Conservation (phyloP, 495 filamentous ascomycete genomes). For the Penicillium argentinense region DNA sequence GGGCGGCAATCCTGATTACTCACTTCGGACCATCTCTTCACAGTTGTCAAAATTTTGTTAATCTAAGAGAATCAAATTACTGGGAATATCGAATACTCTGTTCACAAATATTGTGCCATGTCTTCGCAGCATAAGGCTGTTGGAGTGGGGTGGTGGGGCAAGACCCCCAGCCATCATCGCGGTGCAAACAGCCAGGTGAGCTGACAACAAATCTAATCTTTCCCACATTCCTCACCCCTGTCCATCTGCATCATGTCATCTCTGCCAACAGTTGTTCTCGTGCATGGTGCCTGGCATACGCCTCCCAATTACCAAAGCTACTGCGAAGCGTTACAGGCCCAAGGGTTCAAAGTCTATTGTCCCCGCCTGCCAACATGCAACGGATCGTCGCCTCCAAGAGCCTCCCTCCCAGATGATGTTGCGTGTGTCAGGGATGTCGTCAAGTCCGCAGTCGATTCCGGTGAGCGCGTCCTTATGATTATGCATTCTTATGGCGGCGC, state of each 20-base stretch:
- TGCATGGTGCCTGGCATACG: constrained; percentile 46
- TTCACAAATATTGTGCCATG: no score
- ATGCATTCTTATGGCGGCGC: constrained; percentile 45
- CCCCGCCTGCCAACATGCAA: constrained; percentile 35
- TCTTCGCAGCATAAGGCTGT: no score
- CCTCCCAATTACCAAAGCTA: constrained; percentile 36
- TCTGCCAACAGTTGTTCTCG: constrained; percentile 35
- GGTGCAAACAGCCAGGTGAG: no score
- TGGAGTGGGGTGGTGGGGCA: no score
- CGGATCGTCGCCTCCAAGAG: constrained; percentile 20
- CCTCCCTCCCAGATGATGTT: constrained; percentile 27
- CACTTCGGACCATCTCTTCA: no score
- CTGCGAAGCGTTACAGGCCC: constrained; percentile 26
- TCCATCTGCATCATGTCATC: constrained; percentile 1
- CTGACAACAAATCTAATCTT: background rate
- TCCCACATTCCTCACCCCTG: background rate
- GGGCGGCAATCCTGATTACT: no score
- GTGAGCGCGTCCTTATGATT: constrained; percentile 31
- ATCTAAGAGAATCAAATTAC: no score
- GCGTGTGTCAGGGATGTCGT: constrained; percentile 23
- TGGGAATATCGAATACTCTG: no score
- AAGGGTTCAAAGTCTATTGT: constrained; percentile 35
- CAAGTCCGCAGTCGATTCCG: constrained; percentile 22
- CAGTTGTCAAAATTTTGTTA: no score
- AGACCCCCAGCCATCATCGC: no score